Percentiles rank a stretch among this genome's conserved stretches.
phyloP scores from a whole-genome alignment of 495 filamentous ascomycete species.

The Bacidia rubella region DNA sequence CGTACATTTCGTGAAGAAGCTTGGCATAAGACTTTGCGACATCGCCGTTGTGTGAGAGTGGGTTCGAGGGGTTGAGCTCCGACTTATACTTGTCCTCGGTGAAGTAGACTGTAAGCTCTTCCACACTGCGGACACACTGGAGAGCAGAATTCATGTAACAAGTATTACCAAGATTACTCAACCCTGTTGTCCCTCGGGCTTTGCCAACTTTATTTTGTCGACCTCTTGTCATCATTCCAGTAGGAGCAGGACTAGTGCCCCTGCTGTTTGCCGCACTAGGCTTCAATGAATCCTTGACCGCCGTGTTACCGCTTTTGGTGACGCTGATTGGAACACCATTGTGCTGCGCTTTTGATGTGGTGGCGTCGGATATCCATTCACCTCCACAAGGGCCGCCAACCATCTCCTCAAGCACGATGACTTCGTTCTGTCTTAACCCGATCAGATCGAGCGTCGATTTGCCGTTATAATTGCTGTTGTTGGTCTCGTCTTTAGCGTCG shows the following conservation, averaged over 20 bases:
- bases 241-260: slow-evolving; percentile 48
- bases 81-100: slow-evolving; percentile 57
- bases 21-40: slow-evolving; percentile 70
- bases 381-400: slow-evolving; percentile 40
- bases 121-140: slow-evolving; percentile 81
- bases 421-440: slow-evolving; percentile 53
- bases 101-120: slow-evolving; percentile 87
- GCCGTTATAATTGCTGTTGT: slow-evolving; percentile 67
- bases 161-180: slow-evolving; percentile 87
- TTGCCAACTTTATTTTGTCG: slow-evolving; percentile 50
- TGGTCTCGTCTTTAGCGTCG: slow-evolving; percentile 54
- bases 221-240: slow-evolving; percentile 47
- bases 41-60: slow-evolving; percentile 66
- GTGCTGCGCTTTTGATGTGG: slow-evolving; percentile 22
- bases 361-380: slow-evolving; percentile 49
- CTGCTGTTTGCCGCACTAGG: slow-evolving; percentile 36
- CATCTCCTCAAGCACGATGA: slow-evolving; percentile 67
- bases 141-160: slow-evolving; percentile 98
- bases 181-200: slow-evolving; percentile 58
- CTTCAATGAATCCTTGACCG: slow-evolving; percentile 25
- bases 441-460: slow-evolving; percentile 44
- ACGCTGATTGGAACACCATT: slow-evolving; percentile 28
- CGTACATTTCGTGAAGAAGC: slow-evolving; percentile 62
- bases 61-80: slow-evolving; percentile 74
- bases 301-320: slow-evolving; percentile 24